Percentiles rank a stretch among this genome's conserved stretches.
phyloP scores from a whole-genome alignment of 129 eudicot species.

The sunflower (Helianthus annuus) region HanXRQr2.0-SUNRISE NC_035449.2:39572609-39573108 shows the following conservation, averaged over 20 bases:
- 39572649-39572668: neutral
- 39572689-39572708: constrained; percentile 12
- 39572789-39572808: constrained; percentile 10
- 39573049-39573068: too few species aligned
- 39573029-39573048: too few species aligned
- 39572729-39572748: constrained; percentile 25
- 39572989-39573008: neutral
- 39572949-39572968: too few species aligned
- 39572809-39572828: neutral
- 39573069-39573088: too few species aligned
- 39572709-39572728: neutral
- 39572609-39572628: too few species aligned
- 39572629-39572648: too few species aligned
- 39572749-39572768: constrained; percentile 2
- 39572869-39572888: neutral
- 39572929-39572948: neutral
- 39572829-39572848: neutral
- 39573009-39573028: too few species aligned
- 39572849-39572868: constrained; percentile 18
- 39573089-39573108: too few species aligned
- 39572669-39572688: neutral
- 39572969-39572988: constrained; percentile 9
- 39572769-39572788: neutral
- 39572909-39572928: neutral
- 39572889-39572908: too few species aligned